Evolutionary conservation across 805 yeast species (phyloP), one percentile per base, ranked within the genome.

Genomic region (Zygoascus ofunaensis): DNA sequence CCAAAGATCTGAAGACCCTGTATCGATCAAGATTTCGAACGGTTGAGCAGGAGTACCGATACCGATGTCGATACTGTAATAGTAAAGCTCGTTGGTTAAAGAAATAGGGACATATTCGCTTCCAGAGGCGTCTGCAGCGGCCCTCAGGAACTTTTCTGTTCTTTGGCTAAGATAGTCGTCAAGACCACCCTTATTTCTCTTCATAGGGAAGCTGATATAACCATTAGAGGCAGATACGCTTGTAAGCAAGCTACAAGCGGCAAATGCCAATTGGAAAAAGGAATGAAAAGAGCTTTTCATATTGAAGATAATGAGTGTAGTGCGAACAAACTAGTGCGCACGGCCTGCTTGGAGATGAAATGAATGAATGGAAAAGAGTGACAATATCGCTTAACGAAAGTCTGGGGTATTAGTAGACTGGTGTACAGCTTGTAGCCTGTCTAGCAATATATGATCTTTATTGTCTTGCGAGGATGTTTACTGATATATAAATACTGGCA

Each of bases 1-100:
- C 77, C 77, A 73, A 22, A 71, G 54, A 46, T 72, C 75, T 0
- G 73, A 64, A 4, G 76, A 71, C 3, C 78, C 79, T 3, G 77
- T 71, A 51, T 73, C 79, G 30, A 73, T 51, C 22, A 65, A 53
- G 4, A 70, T 66, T 8, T 62, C 59, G 14, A 72, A 49, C 19
- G 56, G 53, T 49, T 72, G 74, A 4, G 62, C 54, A 7, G 75
- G 75, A 1, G 68, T 63, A 14, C 79, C 78, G 5, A 73, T 47
- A 5, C 56, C 39, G 18, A 62, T 42, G 19, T 45, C 43, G 37
- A 97, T 83, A 64, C 74, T 92, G 68, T 92, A 90, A 18, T 21
- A 37, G 19, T 15, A 22, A 26, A 26, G 30, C 12, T 26, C 30
- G 30, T 26, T 26, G 10, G 7, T 7, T 7, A 26, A 12, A 26